Evolutionary conservation across 148 eudicot genomes (phyloP), one percentile per base, ranked within the genome.

Genomic region (Amaranthus palmeri): DNA sequence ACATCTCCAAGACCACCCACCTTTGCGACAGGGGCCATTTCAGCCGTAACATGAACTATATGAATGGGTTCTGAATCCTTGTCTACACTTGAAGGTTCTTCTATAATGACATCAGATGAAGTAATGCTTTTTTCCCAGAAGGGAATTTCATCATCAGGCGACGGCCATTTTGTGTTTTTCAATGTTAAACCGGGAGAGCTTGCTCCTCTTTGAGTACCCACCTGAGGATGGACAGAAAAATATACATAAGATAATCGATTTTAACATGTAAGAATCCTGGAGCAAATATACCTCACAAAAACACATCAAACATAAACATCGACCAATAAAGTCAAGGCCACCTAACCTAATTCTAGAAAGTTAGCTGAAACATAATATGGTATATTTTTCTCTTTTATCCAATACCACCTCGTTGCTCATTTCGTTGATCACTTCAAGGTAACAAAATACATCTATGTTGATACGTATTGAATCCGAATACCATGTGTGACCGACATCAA

Each of bases 1-100:
- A 92, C 97, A 71, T 92, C 97, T 71, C 95, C 97, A 57, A 92
- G 90, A 65, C 97, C 97, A 60, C 97, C 97, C 59, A 92, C 97
- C 77, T 92, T 92, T 44, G 97, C 97, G 68, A 92, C 61, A 5
- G 97, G 97, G 58, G 97, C 97, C 95, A 92, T 85, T 74, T 92
- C 97, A 75, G 97, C 97, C 7, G 97, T 89, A 57, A 92, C 87
- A 66, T 92, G 97, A 73, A 86, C 76, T 60, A 87, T 54, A 72
- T 89, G 88, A 80, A 87, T 61, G 73, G 78, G 83, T 76, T 83
- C 83, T 49, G 89, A 69, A 73, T 87, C 97, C 79, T 82, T 84
- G 69, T 81, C 56, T 18, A 69, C 74, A 5, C 63, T 66, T 57
- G 52, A 45, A 8, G 87, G 82, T 59, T 49, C 61, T 53, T 80